Base-by-base conservation (phyloP, 108 stramenopile genomes). In the Cyclotella distinguenda region DNA sequence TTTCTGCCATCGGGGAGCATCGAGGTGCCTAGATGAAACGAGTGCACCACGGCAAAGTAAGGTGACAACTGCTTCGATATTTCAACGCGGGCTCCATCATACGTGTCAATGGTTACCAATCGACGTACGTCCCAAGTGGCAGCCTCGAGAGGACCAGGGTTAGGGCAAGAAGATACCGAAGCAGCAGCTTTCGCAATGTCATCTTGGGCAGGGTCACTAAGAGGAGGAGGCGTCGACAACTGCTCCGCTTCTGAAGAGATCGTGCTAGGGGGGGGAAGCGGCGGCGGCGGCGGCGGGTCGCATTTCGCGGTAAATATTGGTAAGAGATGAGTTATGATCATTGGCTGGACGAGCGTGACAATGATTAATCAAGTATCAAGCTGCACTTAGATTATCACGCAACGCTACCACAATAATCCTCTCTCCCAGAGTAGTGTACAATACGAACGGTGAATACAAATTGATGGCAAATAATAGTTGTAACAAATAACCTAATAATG, bases 31-130 rank as follows among this genome's bases (percentile, higher is more conserved):
- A 94, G 60, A 62, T 82, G 82, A 50, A 90, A 94, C 60, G 72
- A 75, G 60, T 94, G 93, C 10, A 90, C 77, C 23, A 84, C 86
- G 15, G 84, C 78, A 77, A 94, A 85, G 74, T 82, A 91, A 23
- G 93, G 93, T 19, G 77, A 82, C 32, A 91, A 48, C 61, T 94
- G 93, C 59, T 94, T 94, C 68, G 79, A 85, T 49, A 94, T 86
- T 63, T 94, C 88, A 25, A 83, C 80, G 21, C 88, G 86, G 53
- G 86, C 82, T 8, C 89, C 93, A 60, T 90, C 88, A 50, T 76
- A 84, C 4, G 87, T 90, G 72, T 93, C 88, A 22, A 93, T 74
- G 38, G 74, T 64, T 42, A 82, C 77, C 0, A 93, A 68, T 0
- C 88, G 86, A 64, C 86, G 86, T 26, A 68, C 68, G 51, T 89